Conservation (phyloP, 129 eudicot species). For the Lonicera japonica region DNA sequence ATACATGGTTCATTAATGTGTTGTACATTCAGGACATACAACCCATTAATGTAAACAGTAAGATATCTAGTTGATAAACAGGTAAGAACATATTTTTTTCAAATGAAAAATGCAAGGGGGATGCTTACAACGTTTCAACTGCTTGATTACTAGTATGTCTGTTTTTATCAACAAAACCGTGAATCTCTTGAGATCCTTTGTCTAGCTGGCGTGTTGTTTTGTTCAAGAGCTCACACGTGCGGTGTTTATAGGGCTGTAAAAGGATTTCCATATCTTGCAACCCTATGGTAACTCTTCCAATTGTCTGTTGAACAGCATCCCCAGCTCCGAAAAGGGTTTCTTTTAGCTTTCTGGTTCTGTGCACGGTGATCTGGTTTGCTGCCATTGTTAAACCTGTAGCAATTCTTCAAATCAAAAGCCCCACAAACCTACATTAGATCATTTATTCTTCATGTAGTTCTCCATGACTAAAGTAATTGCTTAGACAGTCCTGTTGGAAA, state of each 20-base stretch:
- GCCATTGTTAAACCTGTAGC: constrained; percentile 37
- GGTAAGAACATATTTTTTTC: too few species aligned
- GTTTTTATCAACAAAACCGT: constrained; percentile 28
- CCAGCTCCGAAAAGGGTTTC: constrained; percentile 46
- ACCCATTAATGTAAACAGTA: too few species aligned
- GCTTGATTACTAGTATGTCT: constrained; percentile 30
- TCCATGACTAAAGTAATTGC: not conserved
- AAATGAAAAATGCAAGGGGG: not conserved
- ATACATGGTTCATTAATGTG: too few species aligned
- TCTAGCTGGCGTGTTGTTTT: constrained; percentile 29
- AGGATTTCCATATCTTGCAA: constrained; percentile 29
- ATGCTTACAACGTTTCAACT: constrained; percentile 37
- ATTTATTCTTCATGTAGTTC: not conserved
- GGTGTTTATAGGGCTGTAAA: constrained; percentile 36
- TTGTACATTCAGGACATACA: too few species aligned
- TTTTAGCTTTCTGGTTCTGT: constrained; percentile 34
- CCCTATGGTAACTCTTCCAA: constrained; percentile 24
- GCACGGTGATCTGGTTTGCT: constrained; percentile 29
- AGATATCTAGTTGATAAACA: too few species aligned
- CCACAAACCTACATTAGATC: not conserved
- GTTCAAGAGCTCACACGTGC: constrained; percentile 27
- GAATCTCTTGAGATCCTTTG: constrained; percentile 28
- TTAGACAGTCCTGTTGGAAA: too few species aligned
- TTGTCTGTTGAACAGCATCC: constrained; percentile 25
- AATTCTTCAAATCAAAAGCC: constrained; percentile 24